Evolutionary conservation across 106 monocot species (phyloP), one percentile per base, ranked within the genome.

Genomic region (Dendrobium chrysotoxum): DNA sequence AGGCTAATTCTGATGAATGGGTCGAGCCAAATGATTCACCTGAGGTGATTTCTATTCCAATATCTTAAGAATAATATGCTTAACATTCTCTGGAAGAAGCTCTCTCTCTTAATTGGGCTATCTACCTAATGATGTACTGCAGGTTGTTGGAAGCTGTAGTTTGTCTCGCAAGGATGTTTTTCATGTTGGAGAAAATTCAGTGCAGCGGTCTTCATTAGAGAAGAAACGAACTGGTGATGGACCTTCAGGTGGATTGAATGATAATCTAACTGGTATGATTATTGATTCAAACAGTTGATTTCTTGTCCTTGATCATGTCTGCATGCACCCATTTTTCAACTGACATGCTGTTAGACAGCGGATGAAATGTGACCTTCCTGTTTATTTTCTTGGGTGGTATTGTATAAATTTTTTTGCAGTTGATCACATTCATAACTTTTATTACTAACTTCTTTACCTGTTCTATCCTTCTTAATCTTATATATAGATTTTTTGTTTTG

Each of bases 101-200:
- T 42, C 35, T 74, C 5, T 18, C 17, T 40, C 10, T 74, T 4
- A 74, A 74, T 7, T 74, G 41, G 71, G 74, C 21, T 20, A 40
- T 40, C 38, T 26, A 70, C 70, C 13, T 13, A 70, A 17, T 73
- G 5, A 40, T 75, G 40, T 75, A 40, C 41, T 15, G 28, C 76
- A 76, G 76, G 76, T 76, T 25, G 10, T 47, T 76, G 76, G 76
- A 47, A 76, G 47, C 76, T 28, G 25, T 5, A 26, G 1, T 76
- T 76, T 47, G 28, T 45, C 46, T 28, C 2, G 18, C 28, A 47
- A 46, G 9, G 76, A 76, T 28, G 47, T 28, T 70, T 15, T 70
- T 47, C 26, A 45, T 76, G 74, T 20, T 35, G 4, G 2, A 41
- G 76, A 76, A 28, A 47, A 20, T 13, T 47, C 28, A 47, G n/a